Base-by-base conservation (phyloP, 805 yeast genomes). In the Candida taoyuanica region DNA sequence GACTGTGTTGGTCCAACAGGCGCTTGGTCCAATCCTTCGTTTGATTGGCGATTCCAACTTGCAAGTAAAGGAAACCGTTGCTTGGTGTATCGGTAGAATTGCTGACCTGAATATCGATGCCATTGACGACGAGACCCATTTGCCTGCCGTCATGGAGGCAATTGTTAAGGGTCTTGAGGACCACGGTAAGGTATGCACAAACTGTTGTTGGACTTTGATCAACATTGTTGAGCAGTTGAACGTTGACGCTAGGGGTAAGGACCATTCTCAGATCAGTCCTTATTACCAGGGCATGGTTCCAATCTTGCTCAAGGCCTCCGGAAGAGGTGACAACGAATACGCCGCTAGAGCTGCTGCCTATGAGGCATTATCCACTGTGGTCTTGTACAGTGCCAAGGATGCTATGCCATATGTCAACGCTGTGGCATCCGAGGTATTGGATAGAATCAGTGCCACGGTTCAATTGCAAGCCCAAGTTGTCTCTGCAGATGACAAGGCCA, bases 51-150 rank as follows among this genome's bases (percentile, higher is more conserved):
- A 93, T 62, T 74, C 76, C 20, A 67, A 73, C 25, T 68, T 87
- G 48, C 95, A 87, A 56, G 98, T 93, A 19, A 84, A 86, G 59
- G 98, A 93, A 58, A 89, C 98, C 1, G 96, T 88, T 24, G 94
- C 98, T 4, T 93, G 98, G 98, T 91, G 98, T 66, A 70, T 93
- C 44, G 98, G 98, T 41, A 78, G 96, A 63, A 86, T 93, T 52
- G 94, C 97, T 9, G 98, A 93, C 56, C 66, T 82, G 36, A 86
- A 81, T 30, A 74, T 85, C 45, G 85, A 76, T 36, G 86, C 94
- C 5, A 78, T 91, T 46, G 84, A 83, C 50, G 59, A 75, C 19
- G 70, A 75, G 31, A 60, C 64, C 5, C 81, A 81, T 57, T 70
- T 93, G 46, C 87, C 91, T 19, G 69, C 67, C 31, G 78, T 93